Percentiles rank a stretch among this genome's conserved stretches.
phyloP scores from a whole-genome alignment of 2,329 filamentous ascomycete species.

The Penicillium sclerotiorum region DNA sequence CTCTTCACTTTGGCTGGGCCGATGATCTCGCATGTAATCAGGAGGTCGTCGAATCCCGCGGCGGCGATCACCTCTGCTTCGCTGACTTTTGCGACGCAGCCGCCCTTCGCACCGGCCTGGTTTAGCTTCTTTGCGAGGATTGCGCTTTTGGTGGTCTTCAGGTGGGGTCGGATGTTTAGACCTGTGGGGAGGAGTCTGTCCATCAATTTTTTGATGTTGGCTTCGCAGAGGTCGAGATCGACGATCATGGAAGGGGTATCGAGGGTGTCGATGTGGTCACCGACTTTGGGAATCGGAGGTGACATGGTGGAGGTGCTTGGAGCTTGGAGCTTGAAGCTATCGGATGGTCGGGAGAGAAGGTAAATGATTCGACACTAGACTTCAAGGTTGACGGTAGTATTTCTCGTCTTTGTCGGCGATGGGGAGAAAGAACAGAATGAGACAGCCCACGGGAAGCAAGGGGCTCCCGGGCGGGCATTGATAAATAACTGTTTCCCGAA shows the following conservation, averaged over 20 bases:
- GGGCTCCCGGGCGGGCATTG: background rate
- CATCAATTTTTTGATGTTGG: slow-evolving; percentile 54
- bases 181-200: slow-evolving; percentile 50
- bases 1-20: slow-evolving; percentile 51
- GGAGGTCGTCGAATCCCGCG: slow-evolving; percentile 52
- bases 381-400: no score
- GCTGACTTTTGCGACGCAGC: slow-evolving; percentile 56
- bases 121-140: slow-evolving; percentile 49
- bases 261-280: slow-evolving; percentile 47
- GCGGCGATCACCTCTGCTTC: slow-evolving; percentile 50
- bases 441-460: background rate
- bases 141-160: slow-evolving; percentile 58
- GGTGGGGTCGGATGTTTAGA: slow-evolving; percentile 52
- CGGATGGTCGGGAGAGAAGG: no score
- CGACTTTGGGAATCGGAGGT: slow-evolving; percentile 45
- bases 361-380: no score
- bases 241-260: slow-evolving; percentile 62
- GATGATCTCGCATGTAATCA: slow-evolving; percentile 57
- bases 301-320: slow-evolving; percentile 38
- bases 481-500: no score
- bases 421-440: no score
- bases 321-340: no score
- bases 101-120: slow-evolving; percentile 53
- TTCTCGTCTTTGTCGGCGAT: no score
- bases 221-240: slow-evolving; percentile 55